Evolutionary conservation across 129 eudicot genomes (phyloP), one percentile per base, ranked within the genome.

Genomic region (Saussurea involucrata): DNA sequence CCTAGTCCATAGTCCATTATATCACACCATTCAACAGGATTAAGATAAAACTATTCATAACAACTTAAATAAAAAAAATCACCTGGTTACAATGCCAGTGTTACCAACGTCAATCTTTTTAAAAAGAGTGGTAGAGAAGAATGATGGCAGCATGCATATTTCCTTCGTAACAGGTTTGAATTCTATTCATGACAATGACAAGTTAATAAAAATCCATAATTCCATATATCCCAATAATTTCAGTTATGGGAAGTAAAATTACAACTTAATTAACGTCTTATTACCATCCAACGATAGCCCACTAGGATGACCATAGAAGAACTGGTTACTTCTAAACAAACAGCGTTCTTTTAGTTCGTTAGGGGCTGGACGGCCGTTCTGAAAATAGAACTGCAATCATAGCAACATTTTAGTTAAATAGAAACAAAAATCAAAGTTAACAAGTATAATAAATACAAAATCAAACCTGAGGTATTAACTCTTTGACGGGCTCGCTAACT

Each of bases 131-230:
- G 80, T 25, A 36, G 93, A 89, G 65, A 86, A 68, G 69, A 89
- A 89, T 3, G 93, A 89, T 66, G 90, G 93, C 28, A 89, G 82
- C 90, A 86, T 86, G 79, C 93, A 86, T 63, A 86, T 76, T 76
- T 88, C 90, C 83, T 84, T 88, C 42, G 90, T 88, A 61, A 88
- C 85, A 61, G 87, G 66, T 74, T 84, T 88, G 37, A 88, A 89
- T 63, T 89, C 93, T 89, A 64, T 68, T 58, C 42, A 66, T 21
- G 55, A 46, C 17, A 18, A 42, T 17, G 46, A 20, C 10, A 4
- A 70, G 60, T 60, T 12, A 83, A 31, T 15, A 34, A 34, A 63
- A 46, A n/a, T n/a, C n/a, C n/a, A n/a, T n/a, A n/a, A n/a, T n/a
- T 15, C 29, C 24, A 22, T 74, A 74, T 60, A 57, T 76, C 73